Conservation (phyloP, 768 basidiomycete genomes). For the Trichaptum fuscoviolaceum region DNA sequence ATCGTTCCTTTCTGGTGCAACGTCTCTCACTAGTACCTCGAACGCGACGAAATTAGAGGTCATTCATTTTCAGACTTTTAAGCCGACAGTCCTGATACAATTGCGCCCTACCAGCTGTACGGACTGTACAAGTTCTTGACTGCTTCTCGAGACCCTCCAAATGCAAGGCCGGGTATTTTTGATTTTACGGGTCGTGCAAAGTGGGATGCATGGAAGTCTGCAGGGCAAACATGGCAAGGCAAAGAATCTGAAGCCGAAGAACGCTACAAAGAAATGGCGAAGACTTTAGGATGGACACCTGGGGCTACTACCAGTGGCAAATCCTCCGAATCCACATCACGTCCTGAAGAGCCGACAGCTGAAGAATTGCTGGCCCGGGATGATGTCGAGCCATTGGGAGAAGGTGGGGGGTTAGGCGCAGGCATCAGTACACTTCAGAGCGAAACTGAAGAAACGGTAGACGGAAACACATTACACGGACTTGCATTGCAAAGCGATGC, state of each 20-base stretch:
- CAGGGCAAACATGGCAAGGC: conserved; percentile 44
- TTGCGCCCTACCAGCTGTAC: conserved; percentile 55
- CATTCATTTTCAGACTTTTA: conserved; percentile 14
- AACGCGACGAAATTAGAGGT: conserved; percentile 74
- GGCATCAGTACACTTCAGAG: conserved; percentile 56
- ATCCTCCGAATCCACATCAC: background rate
- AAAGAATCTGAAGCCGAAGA: conserved; percentile 45
- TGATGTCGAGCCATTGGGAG: conserved; percentile 12
- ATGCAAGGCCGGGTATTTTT: conserved; percentile 66
- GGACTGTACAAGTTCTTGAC: conserved; percentile 78
- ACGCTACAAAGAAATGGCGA: conserved; percentile 67
- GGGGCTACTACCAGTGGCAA: conserved; percentile 18
- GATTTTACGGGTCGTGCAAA: conserved; percentile 78
- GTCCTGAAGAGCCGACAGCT: background rate
- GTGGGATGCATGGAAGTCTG: conserved; percentile 76
- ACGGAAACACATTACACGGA: conserved; percentile 48
- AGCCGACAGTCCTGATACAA: conserved; percentile 19
- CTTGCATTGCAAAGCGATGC: conserved; percentile 56
- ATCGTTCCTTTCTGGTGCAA: conserved; percentile 51
- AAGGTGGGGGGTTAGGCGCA: conserved; percentile 48
- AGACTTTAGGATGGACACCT: conserved; percentile 62
- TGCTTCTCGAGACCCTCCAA: conserved; percentile 47
- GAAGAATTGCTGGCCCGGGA: background rate
- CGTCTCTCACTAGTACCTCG: conserved; percentile 51
- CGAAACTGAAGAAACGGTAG: conserved; percentile 29